Evolutionary conservation across 495 filamentous ascomycete species (phyloP).

Genomic region (Podospora pseudopauciseta): DNA sequence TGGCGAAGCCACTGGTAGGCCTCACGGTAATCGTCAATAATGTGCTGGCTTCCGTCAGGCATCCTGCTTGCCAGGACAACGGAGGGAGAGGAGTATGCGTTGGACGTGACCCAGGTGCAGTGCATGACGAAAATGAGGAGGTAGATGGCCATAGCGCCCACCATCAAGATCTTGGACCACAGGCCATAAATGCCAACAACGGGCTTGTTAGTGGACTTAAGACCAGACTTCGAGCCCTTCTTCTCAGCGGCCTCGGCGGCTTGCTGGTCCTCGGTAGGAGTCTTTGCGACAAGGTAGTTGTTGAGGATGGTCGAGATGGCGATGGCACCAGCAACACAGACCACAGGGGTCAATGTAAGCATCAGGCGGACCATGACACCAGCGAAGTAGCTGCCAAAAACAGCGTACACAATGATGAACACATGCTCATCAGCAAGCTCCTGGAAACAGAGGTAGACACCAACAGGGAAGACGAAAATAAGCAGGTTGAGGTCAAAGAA

Average conservation of each 20-base stretch:
- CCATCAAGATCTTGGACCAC: constrained; percentile 71
- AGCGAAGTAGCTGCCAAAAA: constrained; percentile 95
- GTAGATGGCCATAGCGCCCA: constrained; percentile 69
- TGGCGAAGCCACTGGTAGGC: constrained; percentile 99
- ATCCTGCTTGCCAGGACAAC: constrained; percentile 90
- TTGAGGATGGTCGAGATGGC: constrained; percentile 87
- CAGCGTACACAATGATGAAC: constrained; percentile 93
- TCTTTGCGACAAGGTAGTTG: constrained; percentile 65
- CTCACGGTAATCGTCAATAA: constrained; percentile 99
- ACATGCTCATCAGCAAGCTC: constrained; percentile 94
- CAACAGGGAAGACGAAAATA: constrained; percentile 98
- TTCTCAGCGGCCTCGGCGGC: constrained; percentile 51
- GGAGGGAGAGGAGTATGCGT: constrained; percentile 96
- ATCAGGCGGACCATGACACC: constrained; percentile 99
- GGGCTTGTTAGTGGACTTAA: constrained; percentile 69
- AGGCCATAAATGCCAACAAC: constrained; percentile 78
- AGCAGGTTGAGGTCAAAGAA: constrained; percentile 98
- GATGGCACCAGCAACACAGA: constrained; percentile 91
- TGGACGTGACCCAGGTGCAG: constrained; percentile 99
- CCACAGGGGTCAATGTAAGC: constrained; percentile 94
- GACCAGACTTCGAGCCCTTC: constrained; percentile 50
- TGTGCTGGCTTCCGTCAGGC: constrained; percentile 94
- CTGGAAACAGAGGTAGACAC: constrained; percentile 97
- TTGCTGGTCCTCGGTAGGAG: constrained; percentile 45
- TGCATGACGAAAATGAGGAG: constrained; percentile 92